Base-by-base conservation (phyloP, 495 filamentous ascomycete genomes). In the Darksidea phi region DNA sequence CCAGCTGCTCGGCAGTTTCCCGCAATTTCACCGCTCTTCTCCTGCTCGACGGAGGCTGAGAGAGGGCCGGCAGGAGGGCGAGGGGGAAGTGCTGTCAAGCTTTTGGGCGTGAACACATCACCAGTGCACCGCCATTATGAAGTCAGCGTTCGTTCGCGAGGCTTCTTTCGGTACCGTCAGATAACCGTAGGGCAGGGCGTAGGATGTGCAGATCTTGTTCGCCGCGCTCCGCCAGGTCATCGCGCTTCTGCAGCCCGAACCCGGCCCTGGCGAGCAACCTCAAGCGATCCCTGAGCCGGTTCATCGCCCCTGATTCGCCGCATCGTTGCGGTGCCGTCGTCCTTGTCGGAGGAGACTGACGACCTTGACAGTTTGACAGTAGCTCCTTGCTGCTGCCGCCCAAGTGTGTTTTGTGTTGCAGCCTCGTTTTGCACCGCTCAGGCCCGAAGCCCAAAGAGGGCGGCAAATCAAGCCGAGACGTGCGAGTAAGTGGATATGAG, bases 181-280 rank as follows among this genome's bases (percentile, higher is more conserved):
- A 68, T 56, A 54, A 43, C 61, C 64, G 60, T 60, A 56, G 59
- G 64, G 54, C 61, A 64, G 64, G 59, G 59, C 64, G 54, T 53
- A 57, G 57, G 64, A 63, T 63, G 59, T 64, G 65, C 60, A 68
- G 65, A 68, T 68, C 65, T 67, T 67, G 64, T 67, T 67, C 64
- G 64, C 63, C 53, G 63, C 64, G 57, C 54, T 42, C 43, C 48
- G 63, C 64, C 64, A 67, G 59, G 64, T 67, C 64, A 63, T 63
- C 60, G 55, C 59, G 64, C 64, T 59, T 55, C 61, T 59, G 54
- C 54, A 32, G 57, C 49, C 52, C 45, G 45, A 45, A 32, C 50
- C 48, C 49, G 48, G 18, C 54, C 57, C 56, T 65, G 55, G 48
- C 18, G 13, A 34, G 28, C 41, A 43, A 12, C 50, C 57, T 56